A percentile compares a stretch with the other conserved stretches of the same genome.
These are phyloP conservation scores for Dunaliella sp. DNA, from an alignment of 139 green algal genomes.

Conservation along the genomic window DNA sequence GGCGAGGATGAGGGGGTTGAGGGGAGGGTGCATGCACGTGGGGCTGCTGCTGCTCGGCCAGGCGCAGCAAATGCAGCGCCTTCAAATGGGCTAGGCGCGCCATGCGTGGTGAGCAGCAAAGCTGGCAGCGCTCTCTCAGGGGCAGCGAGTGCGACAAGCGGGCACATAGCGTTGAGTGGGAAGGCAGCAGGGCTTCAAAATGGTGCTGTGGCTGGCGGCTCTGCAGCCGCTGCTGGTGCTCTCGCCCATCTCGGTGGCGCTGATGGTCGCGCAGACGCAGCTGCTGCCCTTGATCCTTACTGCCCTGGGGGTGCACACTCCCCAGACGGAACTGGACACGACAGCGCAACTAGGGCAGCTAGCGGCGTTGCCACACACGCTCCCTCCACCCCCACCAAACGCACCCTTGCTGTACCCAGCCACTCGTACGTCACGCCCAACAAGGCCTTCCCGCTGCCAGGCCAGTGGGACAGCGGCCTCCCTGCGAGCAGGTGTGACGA, in stretches of 20 bases:
- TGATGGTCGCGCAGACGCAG: no score
- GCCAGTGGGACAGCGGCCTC: background rate
- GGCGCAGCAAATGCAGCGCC: background rate
- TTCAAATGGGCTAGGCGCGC: background rate
- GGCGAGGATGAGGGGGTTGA: background rate
- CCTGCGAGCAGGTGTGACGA: background rate
- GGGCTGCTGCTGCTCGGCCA: background rate
- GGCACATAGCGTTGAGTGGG: no score
- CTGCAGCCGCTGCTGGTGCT: no score
- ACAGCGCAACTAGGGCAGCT: background rate
- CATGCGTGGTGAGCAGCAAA: background rate
- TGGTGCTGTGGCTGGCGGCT: no score
- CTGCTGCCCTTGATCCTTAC: no score
- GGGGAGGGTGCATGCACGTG: no score
- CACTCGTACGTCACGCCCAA: background rate
- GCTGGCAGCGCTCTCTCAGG: no score
- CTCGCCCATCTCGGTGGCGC: no score
- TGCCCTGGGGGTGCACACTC: background rate
- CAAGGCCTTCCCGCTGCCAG: background rate
- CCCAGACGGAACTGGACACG: background rate
- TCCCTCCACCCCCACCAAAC: background rate
- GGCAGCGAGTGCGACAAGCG: no score
- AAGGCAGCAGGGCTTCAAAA: no score
- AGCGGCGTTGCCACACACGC: background rate
- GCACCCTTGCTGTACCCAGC: background rate